Evolutionary conservation across 2,329 filamentous ascomycete genomes (phyloP).

Genomic region (Ambrosiella xylebori): DNA sequence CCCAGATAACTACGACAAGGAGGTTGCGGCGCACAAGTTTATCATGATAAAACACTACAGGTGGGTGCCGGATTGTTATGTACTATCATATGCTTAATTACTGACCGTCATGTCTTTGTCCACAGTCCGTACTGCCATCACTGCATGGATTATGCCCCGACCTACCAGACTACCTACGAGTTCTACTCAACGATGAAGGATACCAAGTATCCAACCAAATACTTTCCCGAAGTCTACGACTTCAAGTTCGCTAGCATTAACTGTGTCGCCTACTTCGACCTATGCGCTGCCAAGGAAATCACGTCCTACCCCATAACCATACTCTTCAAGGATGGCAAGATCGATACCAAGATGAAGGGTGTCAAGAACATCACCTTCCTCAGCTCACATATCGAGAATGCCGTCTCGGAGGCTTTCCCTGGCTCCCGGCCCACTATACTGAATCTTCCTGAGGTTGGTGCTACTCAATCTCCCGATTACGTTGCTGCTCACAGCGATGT

Average conservation of each 20-base stretch:
- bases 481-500: not conserved
- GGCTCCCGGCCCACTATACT: slow-evolving; percentile 56
- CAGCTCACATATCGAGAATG: slow-evolving; percentile 55
- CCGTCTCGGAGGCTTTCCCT: slow-evolving; percentile 61
- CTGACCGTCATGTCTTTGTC: not conserved
- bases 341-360: slow-evolving; percentile 46
- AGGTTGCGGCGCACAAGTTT: slow-evolving; percentile 36
- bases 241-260: slow-evolving; percentile 78
- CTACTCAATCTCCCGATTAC: slow-evolving; percentile 26
- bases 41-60: slow-evolving; percentile 49
- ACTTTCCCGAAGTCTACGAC: slow-evolving; percentile 69
- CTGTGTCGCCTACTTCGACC: slow-evolving; percentile 66
- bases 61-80: slow-evolving; percentile 24
- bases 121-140: slow-evolving; percentile 47
- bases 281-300: slow-evolving; percentile 54
- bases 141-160: slow-evolving; percentile 64
- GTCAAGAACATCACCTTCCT: slow-evolving; percentile 49
- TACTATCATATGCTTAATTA: not conserved
- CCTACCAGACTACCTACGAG: slow-evolving; percentile 85
- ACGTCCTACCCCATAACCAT: slow-evolving; percentile 57
- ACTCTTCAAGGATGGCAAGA: slow-evolving; percentile 63
- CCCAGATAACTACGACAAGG: slow-evolving; percentile 37
- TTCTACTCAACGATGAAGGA: slow-evolving; percentile 78
- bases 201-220: slow-evolving; percentile 34
- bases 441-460: slow-evolving; percentile 55